These are phyloP conservation scores for Singerocomus inundabilis DNA, from an alignment of 1,284 basidiomycete species.

Conservation along the genomic window DNA sequence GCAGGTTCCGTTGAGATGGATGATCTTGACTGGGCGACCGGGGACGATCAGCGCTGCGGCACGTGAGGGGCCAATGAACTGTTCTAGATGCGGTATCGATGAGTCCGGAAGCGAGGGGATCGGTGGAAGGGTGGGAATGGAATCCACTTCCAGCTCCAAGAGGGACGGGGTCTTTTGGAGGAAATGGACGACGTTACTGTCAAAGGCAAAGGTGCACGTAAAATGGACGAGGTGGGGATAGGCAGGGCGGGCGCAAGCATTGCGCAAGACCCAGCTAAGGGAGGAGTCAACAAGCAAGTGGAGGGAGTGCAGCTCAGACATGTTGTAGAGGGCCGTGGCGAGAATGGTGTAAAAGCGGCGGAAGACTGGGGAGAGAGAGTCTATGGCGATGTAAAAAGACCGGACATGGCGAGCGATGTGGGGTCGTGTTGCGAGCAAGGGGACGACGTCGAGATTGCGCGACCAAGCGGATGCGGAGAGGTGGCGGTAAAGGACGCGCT, in stretches of 20 bases:
- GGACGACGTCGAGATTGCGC: constrained; percentile 48
- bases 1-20: constrained; percentile 58
- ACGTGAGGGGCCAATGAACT: constrained; percentile 59
- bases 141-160: constrained; percentile 52
- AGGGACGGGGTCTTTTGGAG: constrained; percentile 52
- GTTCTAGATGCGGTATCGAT: constrained; percentile 49
- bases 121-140: constrained; percentile 29
- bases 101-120: constrained; percentile 34
- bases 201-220: constrained; percentile 56
- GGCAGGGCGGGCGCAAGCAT: constrained; percentile 21
- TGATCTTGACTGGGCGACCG: constrained; percentile 58
- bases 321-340: constrained; percentile 49
- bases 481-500: constrained; percentile 60
- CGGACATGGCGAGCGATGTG: constrained; percentile 58
- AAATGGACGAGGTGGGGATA: constrained; percentile 54
- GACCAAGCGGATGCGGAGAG: constrained; percentile 45
- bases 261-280: constrained; percentile 52
- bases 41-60: constrained; percentile 55
- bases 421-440: constrained; percentile 52
- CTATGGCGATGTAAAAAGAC: constrained; percentile 53
- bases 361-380: constrained; percentile 40
- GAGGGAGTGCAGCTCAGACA: constrained; percentile 58
- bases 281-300: constrained; percentile 51
- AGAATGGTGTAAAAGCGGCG: constrained; percentile 49
- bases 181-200: constrained; percentile 54